phyloP scores from a whole-genome alignment of 108 stramenopile genomes.

The Parmales sp. region DNA sequence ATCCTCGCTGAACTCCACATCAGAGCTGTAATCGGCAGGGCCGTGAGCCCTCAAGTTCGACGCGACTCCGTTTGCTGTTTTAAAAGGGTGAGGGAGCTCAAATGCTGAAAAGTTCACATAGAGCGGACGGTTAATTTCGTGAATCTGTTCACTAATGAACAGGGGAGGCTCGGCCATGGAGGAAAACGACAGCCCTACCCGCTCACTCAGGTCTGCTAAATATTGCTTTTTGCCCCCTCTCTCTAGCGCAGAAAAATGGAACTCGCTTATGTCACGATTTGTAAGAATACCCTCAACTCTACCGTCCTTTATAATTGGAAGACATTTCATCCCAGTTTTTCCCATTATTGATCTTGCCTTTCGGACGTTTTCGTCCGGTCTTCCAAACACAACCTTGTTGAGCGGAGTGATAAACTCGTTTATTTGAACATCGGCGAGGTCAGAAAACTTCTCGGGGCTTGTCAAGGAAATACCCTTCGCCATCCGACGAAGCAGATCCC shows the following conservation, averaged over 20 bases:
- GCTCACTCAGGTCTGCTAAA: slow-evolving; percentile 67
- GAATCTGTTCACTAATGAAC: slow-evolving; percentile 51
- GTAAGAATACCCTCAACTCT: slow-evolving; percentile 81
- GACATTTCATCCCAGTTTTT: slow-evolving; percentile 73
- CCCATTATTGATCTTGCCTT: slow-evolving; percentile 76
- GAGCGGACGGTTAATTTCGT: slow-evolving; percentile 53
- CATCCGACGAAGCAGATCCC: slow-evolving; percentile 66
- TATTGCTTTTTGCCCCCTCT: slow-evolving; percentile 83
- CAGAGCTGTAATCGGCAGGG: slow-evolving; percentile 44
- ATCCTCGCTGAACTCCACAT: slow-evolving; percentile 74
- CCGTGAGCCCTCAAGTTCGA: slow-evolving; percentile 53
- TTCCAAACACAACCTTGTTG: slow-evolving; percentile 62
- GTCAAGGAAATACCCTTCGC: slow-evolving; percentile 27
- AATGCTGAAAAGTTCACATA: slow-evolving; percentile 61
- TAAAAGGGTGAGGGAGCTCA: slow-evolving; percentile 88
- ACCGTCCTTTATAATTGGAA: slow-evolving; percentile 72
- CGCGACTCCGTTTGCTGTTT: slow-evolving; percentile 58
- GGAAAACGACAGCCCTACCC: slow-evolving; percentile 66
- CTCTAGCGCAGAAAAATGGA: slow-evolving; percentile 60
- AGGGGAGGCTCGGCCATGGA: slow-evolving; percentile 71
- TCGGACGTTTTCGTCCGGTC: slow-evolving; percentile 74
- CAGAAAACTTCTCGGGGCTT: slow-evolving; percentile 41
- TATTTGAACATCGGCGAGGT: slow-evolving; percentile 34
- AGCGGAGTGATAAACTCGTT: slow-evolving; percentile 65
- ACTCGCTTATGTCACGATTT: slow-evolving; percentile 74